Base-by-base conservation (phyloP, 306 rosid genomes). In the Prinsepia uniflora region DNA sequence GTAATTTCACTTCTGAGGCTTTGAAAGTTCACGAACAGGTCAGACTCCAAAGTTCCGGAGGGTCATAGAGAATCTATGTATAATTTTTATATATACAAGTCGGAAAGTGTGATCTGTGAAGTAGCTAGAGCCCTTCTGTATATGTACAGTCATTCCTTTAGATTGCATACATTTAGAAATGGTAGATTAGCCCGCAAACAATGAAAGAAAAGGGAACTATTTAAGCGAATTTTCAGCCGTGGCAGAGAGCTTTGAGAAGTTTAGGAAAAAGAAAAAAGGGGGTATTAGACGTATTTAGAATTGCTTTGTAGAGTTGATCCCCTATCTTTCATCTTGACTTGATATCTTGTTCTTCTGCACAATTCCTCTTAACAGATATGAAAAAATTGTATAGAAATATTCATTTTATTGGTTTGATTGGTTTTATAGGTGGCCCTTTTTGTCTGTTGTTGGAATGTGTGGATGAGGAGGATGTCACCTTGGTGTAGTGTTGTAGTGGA, bases 11-110 rank as follows among this genome's bases (percentile, higher is more conserved):
- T 78, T 86, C 91, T 2, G 92, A 89, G 79, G 96, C 83, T 78
- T 82, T 87, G 84, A 87, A 82, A 64, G 97, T 88, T 75, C 92
- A 95, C 2, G 97, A 89, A 75, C 90, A 87, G 72, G 96, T 95
- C 68, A 86, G 99, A 80, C 82, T 91, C 76, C 64, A 75, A 76
- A 79, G 71, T 18, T 48, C 78, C 3, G 79, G 46, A 24, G 80
- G 60, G 65, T 68, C 76, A 9, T 77, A 66, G 54, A 36, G 24
- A 11, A 58, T 60, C 8, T 46, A n/a, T 30, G 36, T 30, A 30
- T 30, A 14, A 41, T 18, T 14, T 30, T 34, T 58, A 30, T 59
- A 12, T 42, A 52, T n/a, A 42, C 63, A 65, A 63, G 67, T 73
- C 15, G 19, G 54, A 39, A 39, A 15, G 48, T 20, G 58, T 11